Evolutionary conservation across 768 basidiomycete genomes (phyloP).

Genomic region (Collybiopsis luxurians): DNA sequence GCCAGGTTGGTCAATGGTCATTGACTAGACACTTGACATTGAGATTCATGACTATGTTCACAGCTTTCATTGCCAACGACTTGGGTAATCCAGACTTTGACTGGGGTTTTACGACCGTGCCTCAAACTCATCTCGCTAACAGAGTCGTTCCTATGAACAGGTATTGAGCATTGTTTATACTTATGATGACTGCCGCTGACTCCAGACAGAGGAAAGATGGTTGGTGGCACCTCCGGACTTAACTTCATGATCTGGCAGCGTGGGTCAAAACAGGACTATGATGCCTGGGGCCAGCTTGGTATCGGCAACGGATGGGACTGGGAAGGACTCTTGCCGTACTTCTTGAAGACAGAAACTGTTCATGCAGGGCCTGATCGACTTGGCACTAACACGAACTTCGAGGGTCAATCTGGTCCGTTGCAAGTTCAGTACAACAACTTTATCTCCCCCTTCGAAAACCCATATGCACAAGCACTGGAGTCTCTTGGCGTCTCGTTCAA

Average conservation of each 20-base stretch:
- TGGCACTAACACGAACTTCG: background rate
- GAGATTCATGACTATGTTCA: background rate
- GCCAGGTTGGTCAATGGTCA: slow-evolving; percentile 9
- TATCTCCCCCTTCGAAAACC: background rate
- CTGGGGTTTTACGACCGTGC: slow-evolving; percentile 13
- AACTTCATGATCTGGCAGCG: slow-evolving; percentile 19
- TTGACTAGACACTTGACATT: background rate
- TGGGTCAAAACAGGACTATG: slow-evolving; percentile 18
- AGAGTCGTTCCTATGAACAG: background rate
- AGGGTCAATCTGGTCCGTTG: slow-evolving; percentile 3
- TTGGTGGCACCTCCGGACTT: slow-evolving; percentile 19
- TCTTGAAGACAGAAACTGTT: slow-evolving; percentile 1
- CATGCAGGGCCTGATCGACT: background rate
- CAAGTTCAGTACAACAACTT: slow-evolving; percentile 1
- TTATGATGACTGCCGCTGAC: background rate
- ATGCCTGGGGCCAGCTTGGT: slow-evolving; percentile 16
- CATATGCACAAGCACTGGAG: background rate
- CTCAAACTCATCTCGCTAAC: slow-evolving; percentile 11
- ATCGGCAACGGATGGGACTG: slow-evolving; percentile 10
- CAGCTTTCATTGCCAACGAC: slow-evolving; percentile 11
- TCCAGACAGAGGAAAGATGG: slow-evolving; percentile 17
- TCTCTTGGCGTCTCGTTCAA: background rate
- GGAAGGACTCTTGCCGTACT: slow-evolving; percentile 5
- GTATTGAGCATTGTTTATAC: background rate
- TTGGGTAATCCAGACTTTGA: slow-evolving; percentile 16